A percentile compares a stretch with the other conserved stretches of the same genome.
Evolutionary conservation across 2,329 filamentous ascomycete genomes (phyloP).

Genomic region (Cercospora nicotianae): DNA sequence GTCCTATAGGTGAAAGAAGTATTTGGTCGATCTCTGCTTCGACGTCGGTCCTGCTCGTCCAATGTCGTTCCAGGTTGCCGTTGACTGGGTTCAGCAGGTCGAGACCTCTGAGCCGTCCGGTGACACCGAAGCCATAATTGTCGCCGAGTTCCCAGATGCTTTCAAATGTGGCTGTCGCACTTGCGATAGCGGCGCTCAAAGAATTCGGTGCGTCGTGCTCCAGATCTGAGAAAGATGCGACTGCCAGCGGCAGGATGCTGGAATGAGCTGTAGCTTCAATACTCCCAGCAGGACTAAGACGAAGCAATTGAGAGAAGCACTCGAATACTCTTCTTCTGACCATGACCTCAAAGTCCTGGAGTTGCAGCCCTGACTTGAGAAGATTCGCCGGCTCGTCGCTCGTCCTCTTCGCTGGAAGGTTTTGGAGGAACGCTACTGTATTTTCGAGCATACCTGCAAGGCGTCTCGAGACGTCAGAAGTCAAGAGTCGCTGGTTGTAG

Average conservation of each 20-base stretch:
- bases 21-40: constrained; percentile 65
- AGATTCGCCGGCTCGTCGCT: constrained; percentile 84
- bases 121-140: constrained; percentile 92
- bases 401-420: constrained; percentile 77
- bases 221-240: constrained; percentile 89
- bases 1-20: constrained; percentile 65
- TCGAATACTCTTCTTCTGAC: constrained; percentile 89
- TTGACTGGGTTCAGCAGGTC: constrained; percentile 65
- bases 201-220: constrained; percentile 84
- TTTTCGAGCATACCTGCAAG: constrained; percentile 94
- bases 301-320: constrained; percentile 89
- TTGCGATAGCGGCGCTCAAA: constrained; percentile 86
- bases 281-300: constrained; percentile 79
- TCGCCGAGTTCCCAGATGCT: constrained; percentile 93
- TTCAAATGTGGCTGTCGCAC: constrained; percentile 84
- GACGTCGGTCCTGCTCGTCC: constrained; percentile 52
- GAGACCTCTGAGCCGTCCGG: constrained; percentile 77
- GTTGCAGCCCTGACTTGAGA: constrained; percentile 78
- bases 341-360: constrained; percentile 90
- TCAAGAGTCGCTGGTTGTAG: constrained; percentile 88
- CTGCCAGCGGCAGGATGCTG: constrained; percentile 83
- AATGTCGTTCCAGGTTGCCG: constrained; percentile 59
- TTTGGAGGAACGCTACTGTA: constrained; percentile 84
- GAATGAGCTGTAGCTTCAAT: constrained; percentile 86
- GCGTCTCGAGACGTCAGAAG: constrained; percentile 88